Percentiles rank a stretch among this genome's conserved stretches.
Evolutionary conservation across 2,329 filamentous ascomycete genomes (phyloP).

Genomic region (Aspergillus niger): DNA sequence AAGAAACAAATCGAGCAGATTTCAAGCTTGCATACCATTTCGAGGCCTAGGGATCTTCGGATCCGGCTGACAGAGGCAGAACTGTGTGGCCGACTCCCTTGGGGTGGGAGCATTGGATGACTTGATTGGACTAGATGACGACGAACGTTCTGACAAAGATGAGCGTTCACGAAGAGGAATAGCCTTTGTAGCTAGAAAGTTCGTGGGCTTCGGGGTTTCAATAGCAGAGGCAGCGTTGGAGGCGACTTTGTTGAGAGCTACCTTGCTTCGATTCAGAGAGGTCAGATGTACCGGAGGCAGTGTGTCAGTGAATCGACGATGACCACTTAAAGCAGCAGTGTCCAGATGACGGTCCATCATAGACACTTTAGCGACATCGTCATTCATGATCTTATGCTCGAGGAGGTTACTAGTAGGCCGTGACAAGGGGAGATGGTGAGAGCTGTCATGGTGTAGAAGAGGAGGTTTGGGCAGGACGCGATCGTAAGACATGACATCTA

Average conservation of each 20-base stretch:
- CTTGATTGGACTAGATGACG: slow-evolving; percentile 40
- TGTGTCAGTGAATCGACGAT: slow-evolving; percentile 25
- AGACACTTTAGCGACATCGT: slow-evolving; percentile 28
- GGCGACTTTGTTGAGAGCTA: slow-evolving; percentile 25
- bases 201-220: slow-evolving; percentile 19
- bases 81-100: slow-evolving; percentile 51
- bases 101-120: slow-evolving; percentile 26
- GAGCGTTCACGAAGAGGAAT: slow-evolving; percentile 30
- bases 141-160: slow-evolving; percentile 26
- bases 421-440: slow-evolving; percentile 34
- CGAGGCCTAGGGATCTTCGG: slow-evolving; percentile 70
- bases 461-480: slow-evolving; percentile 49
- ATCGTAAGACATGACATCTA: slow-evolving; percentile 55
- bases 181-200: slow-evolving; percentile 25
- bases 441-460: slow-evolving; percentile 43
- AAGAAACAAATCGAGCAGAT: not conserved
- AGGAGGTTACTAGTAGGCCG: slow-evolving; percentile 40
- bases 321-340: slow-evolving; percentile 11
- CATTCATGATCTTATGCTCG: slow-evolving; percentile 47
- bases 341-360: slow-evolving; percentile 23
- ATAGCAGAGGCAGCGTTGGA: slow-evolving; percentile 14
- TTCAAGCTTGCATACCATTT: slow-evolving; percentile 61
- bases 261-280: slow-evolving; percentile 28
- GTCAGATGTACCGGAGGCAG: slow-evolving; percentile 31
- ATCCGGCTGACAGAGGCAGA: slow-evolving; percentile 70